Base-by-base conservation (phyloP, 2,329 filamentous ascomycete species). In the Basipetospora chlamydospora region DNA sequence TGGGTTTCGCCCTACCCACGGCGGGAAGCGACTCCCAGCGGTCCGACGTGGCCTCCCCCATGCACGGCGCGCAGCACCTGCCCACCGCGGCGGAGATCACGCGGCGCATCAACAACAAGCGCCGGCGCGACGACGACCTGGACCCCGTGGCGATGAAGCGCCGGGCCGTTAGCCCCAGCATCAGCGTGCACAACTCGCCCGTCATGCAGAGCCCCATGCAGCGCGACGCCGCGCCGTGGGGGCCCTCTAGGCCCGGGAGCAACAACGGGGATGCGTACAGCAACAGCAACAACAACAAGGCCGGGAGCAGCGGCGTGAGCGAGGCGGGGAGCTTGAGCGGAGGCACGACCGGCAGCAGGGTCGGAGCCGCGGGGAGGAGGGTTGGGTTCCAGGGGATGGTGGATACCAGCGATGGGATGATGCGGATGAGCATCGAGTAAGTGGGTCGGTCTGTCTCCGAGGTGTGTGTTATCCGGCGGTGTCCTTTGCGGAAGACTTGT, bases 351-450 rank as follows among this genome's bases (percentile, higher is more conserved):
- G 48, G 44, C 10, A 35, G 68, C 67, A 39, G 64, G 70, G 9
- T 55, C 63, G 46, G 61, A 65, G 45, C 23, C 13, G 61, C 67
- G 46, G 70, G 67, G 53, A 78, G 64, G 43, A 58, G 83, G 23
- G 66, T 93, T 11, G 85, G 85, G 7, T 69, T 92, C 46, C 87
- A 95, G 57, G 85, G 87, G 1, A 95, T 96, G 87, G 80, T 74
- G 13, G 88, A 95, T 57, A 88, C 88, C n/a, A 85, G 85, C 52
- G 88, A 95, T 54, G 83, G 86, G 2, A 67, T 95, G 44, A 94
- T 94, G 80, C 86, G 88, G 49, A 90, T 96, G 82, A 94, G 83
- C 56, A 94, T 95, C 49, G 87, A 95, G 55, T 94, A 61, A 41
- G 11, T n/a, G 10, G 30, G 15, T n/a, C n/a, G n/a, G n/a, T n/a